Evolutionary conservation across 306 rosid species (phyloP).

Genomic region (Citrullus amarus): DNA sequence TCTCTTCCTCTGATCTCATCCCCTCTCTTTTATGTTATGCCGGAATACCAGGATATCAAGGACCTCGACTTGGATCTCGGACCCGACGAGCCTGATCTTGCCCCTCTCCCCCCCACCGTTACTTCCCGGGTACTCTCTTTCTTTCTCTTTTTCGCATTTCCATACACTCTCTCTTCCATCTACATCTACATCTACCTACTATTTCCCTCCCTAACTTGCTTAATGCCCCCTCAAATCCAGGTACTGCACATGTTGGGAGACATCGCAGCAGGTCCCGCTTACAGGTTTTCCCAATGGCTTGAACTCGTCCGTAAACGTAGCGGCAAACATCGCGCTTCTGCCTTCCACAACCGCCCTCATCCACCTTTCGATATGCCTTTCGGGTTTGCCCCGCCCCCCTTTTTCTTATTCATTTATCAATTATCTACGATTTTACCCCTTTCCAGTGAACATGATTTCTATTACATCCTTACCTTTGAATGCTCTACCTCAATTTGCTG

Average conservation of each 20-base stretch:
- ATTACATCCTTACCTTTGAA: neutral
- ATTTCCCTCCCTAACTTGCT: neutral
- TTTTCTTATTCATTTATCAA: neutral
- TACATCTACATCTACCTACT: too few species aligned
- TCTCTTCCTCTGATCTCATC: neutral
- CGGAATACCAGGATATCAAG: slow-evolving; percentile 34
- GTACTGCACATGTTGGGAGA: slow-evolving; percentile 83
- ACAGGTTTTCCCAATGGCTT: slow-evolving; percentile 80
- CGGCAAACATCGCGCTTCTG: slow-evolving; percentile 43
- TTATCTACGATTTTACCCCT: neutral
- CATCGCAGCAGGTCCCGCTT: slow-evolving; percentile 67
- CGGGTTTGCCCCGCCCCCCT: slow-evolving; percentile 27
- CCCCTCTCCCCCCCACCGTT: slow-evolving; percentile 60
- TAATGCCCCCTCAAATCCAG: slow-evolving; percentile 24
- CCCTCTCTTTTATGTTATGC: neutral
- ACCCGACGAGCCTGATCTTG: slow-evolving; percentile 36
- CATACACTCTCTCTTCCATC: too few species aligned
- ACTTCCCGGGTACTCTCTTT: slow-evolving; percentile 54
- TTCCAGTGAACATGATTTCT: neutral
- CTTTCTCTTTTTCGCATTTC: neutral
- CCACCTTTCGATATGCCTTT: slow-evolving; percentile 27
- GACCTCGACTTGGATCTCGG: slow-evolving; percentile 27
- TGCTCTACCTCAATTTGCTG: neutral
- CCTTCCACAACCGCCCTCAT: slow-evolving; percentile 38
- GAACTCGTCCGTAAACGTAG: slow-evolving; percentile 84